Conservation (phyloP, 129 eudicot genomes). For the Flaveria bidentis region DNA sequence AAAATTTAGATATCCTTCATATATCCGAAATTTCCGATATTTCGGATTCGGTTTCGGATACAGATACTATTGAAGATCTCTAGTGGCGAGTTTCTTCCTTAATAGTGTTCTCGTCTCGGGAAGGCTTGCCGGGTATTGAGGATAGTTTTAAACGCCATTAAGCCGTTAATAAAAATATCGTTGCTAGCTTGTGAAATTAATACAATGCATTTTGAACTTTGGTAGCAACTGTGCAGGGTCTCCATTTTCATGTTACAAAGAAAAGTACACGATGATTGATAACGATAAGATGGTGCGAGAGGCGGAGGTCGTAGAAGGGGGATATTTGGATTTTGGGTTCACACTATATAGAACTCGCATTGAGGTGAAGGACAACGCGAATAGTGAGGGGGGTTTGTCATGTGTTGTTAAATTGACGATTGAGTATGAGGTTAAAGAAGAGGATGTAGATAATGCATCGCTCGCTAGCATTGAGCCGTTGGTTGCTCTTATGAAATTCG, state of each 20-base stretch:
- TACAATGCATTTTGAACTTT: neutral
- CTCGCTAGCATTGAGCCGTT: conserved; percentile 6
- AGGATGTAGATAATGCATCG: conserved; percentile 11
- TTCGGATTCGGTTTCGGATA: no score
- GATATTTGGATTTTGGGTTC: conserved; percentile 28
- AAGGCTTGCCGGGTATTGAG: no score
- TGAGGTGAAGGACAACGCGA: conserved; percentile 10
- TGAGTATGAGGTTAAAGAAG: conserved; percentile 25
- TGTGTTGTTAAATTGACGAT: conserved; percentile 14
- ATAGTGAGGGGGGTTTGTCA: neutral
- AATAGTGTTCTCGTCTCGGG: no score
- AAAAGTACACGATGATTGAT: conserved; percentile 20
- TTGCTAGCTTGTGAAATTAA: no score
- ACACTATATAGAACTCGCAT: conserved; percentile 12
- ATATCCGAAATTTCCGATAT: no score
- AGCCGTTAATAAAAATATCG: no score
- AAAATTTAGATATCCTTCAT: no score
- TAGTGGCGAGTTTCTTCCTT: no score
- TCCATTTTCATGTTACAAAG: conserved; percentile 18
- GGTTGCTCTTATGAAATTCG: conserved; percentile 10
- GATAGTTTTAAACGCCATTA: no score
- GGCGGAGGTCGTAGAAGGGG: conserved; percentile 27
- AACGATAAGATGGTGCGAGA: conserved; percentile 25
- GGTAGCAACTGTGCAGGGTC: neutral
- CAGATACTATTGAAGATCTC: no score